Percentiles rank a stretch among this genome's conserved stretches.
Conservation (phyloP, 306 rosid species). For the Begonia fuchsioides region DNA sequence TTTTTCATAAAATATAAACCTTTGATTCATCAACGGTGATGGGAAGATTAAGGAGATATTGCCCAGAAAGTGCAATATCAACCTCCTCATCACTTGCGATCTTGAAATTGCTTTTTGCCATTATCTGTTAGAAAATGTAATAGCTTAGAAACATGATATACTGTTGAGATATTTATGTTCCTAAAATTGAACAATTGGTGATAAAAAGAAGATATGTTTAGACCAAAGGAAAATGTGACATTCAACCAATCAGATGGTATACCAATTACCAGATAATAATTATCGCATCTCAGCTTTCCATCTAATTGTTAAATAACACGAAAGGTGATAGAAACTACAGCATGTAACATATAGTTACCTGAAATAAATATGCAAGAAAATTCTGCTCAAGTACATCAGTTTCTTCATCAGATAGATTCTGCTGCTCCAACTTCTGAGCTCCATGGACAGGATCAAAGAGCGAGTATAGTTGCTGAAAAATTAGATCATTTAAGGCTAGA, state of each 20-base stretch:
- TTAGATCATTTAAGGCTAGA: neutral
- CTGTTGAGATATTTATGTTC: no score
- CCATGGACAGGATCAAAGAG: slow-evolving; percentile 81
- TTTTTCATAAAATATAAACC: slow-evolving; percentile 24
- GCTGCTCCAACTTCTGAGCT: slow-evolving; percentile 65
- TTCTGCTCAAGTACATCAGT: slow-evolving; percentile 74
- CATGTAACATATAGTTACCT: slow-evolving; percentile 24
- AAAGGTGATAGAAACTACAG: no score
- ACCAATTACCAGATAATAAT: no score
- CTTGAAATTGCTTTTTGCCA: slow-evolving; percentile 95
- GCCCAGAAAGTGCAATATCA: slow-evolving; percentile 77
- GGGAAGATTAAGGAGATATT: slow-evolving; percentile 93
- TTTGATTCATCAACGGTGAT: slow-evolving; percentile 79
- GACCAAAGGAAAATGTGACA: no score
- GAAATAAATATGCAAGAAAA: slow-evolving; percentile 66
- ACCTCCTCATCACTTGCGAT: slow-evolving; percentile 59
- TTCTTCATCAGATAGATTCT: slow-evolving; percentile 43
- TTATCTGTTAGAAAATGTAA: slow-evolving; percentile 30
- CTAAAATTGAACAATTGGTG: no score
- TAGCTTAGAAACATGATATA: no score
- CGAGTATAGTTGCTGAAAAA: slow-evolving; percentile 79
- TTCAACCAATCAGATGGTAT: no score
- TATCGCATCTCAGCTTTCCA: no score
- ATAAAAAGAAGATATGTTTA: no score
- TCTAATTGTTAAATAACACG: no score